Base-by-base conservation (phyloP, 495 filamentous ascomycete species). In the Penicillium daleae region DNA sequence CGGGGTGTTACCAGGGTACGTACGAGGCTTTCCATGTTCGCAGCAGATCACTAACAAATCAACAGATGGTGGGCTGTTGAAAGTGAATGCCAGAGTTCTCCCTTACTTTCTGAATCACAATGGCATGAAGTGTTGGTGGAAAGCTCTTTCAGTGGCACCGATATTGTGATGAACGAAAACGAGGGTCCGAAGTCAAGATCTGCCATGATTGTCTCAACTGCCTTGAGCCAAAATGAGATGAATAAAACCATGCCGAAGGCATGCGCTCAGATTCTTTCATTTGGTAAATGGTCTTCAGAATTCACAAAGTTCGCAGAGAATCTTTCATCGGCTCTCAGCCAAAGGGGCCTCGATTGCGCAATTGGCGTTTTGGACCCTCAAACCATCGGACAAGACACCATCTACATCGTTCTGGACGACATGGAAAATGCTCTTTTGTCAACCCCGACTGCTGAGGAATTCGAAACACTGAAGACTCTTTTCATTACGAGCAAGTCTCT, bases 111-210 rank as follows among this genome's bases (percentile, higher is more conserved):
- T 9, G 49, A 51, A 26, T 51, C 49, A 17, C 24, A 51, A 31
- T 51, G 49, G 49, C 49, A 51, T 19, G 29, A 31, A 15, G 26
- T 27, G 13, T 26, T 51, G 24, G 17, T 51, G 49, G 26, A 51
- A 29, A 51, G 26, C 49, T 51, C 49, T 9, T 51, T 51, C 49
- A 51, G 49, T 19, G 49, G 49, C 13, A 31, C 24, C 13, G 49
- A 51, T 51, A 17, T 51, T 31, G 29, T 51, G 26, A 31, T 29
- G 24, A 51, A 19, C 5, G 49, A 51, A 13, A 51, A 51, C 26
- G 49, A 51, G 17, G 49, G 49, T 51, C 49, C 49, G n/a, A 51
- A 51, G 24, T 51, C 49, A n/a, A 19, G 49, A 31, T 51, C 49
- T 0, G 49, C 29, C 29, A 51, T 51, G 49, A 51, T 51, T 9